These are phyloP conservation scores for Musa schizocarpa DNA, from an alignment of 176 grass and related monocot species.

Conservation along the genomic window DNA sequence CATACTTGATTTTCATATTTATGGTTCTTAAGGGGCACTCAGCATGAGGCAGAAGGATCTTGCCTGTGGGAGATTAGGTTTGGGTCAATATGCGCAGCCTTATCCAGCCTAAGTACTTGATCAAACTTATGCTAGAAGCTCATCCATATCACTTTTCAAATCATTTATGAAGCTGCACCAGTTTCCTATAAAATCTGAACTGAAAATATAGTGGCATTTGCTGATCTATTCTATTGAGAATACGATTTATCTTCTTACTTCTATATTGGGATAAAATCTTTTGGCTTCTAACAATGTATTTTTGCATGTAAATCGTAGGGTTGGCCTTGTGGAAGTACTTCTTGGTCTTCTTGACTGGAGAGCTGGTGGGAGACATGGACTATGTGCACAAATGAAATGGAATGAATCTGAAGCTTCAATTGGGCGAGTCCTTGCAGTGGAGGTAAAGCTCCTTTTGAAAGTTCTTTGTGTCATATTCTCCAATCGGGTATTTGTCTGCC, in stretches of 20 bases:
- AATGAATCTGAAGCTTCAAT: slow-evolving; percentile 98
- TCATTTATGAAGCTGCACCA: not conserved
- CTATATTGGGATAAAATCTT: not conserved
- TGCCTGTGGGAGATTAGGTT: too few species aligned
- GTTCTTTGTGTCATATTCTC: not conserved
- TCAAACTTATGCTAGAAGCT: not conserved
- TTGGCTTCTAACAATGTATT: not conserved
- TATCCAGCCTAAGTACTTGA: too few species aligned
- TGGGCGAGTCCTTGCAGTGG: slow-evolving; percentile 87
- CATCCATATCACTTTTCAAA: not conserved
- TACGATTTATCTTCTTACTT: not conserved
- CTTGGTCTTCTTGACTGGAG: slow-evolving; percentile 98
- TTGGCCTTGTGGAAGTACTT: slow-evolving; percentile 85
- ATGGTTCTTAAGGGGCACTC: too few species aligned
- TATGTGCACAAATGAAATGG: slow-evolving; percentile 97
- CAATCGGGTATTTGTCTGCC: not conserved
- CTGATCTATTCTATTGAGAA: not conserved
- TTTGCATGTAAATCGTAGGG: slow-evolving; percentile 38
- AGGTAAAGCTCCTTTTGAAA: slow-evolving; percentile 38
- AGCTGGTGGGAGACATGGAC: slow-evolving; percentile 83
- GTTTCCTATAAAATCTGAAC: not conserved
- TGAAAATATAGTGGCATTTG: not conserved
- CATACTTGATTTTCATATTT: too few species aligned
- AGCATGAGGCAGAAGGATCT: too few species aligned
- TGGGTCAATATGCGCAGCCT: too few species aligned